These are phyloP conservation scores for Fusarium austroafricanum DNA, from an alignment of 2,329 filamentous ascomycete genomes.

Conservation along the genomic window DNA sequence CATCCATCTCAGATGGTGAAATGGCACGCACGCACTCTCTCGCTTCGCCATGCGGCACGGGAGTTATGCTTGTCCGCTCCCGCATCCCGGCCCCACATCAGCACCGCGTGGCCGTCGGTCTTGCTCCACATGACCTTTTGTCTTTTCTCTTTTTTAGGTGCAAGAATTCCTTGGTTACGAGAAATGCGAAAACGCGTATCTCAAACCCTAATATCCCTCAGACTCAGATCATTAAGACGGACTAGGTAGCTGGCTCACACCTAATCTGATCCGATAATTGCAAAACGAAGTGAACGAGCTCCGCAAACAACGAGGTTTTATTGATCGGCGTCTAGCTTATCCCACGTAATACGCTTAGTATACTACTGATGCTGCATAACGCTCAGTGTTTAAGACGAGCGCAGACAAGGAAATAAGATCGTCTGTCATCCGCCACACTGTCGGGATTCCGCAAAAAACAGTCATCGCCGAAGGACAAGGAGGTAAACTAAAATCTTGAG, in stretches of 20 bases:
- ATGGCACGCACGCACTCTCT: neutral
- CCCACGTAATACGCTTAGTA: slow-evolving; percentile 15
- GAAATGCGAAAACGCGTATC: slow-evolving; percentile 29
- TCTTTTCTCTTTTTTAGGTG: neutral
- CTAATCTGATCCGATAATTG: neutral
- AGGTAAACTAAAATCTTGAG: neutral
- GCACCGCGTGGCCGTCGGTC: slow-evolving; percentile 24
- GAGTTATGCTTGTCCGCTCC: slow-evolving; percentile 32
- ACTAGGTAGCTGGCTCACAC: neutral
- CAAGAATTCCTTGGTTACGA: neutral
- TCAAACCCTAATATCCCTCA: neutral
- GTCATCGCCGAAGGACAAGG: neutral
- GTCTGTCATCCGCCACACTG: neutral
- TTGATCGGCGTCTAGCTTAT: slow-evolving; percentile 20
- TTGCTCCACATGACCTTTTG: neutral
- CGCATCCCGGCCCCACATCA: slow-evolving; percentile 36
- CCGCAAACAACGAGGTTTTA: neutral
- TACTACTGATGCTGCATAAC: neutral
- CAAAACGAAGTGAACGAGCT: neutral
- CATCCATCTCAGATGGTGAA: neutral
- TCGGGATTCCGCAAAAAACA: slow-evolving; percentile 8
- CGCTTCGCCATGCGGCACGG: slow-evolving; percentile 10
- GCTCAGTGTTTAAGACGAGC: neutral
- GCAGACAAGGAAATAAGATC: neutral
- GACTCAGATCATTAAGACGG: neutral